A percentile compares a stretch with the other conserved stretches of the same genome.
Evolutionary conservation across 2,329 filamentous ascomycete genomes (phyloP).

Genomic region (Claviceps africana): DNA sequence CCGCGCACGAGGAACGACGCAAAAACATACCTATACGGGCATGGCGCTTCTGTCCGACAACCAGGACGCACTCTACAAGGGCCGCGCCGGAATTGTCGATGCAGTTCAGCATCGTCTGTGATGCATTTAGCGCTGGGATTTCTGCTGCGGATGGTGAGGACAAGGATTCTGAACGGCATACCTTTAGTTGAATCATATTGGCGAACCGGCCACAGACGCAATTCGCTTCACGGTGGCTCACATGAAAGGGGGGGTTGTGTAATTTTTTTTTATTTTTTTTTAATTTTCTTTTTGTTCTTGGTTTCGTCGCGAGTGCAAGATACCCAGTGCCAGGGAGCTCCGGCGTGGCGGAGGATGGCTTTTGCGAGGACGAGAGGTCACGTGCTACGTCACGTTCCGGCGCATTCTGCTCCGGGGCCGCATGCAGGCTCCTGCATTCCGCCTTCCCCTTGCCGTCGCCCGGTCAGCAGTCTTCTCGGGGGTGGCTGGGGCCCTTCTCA

Average conservation of each 20-base stretch:
- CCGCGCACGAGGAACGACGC: neutral
- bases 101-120: slow-evolving; percentile 90
- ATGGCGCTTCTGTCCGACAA: slow-evolving; percentile 77
- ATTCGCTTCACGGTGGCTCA: neutral
- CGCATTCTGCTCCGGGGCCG: neutral
- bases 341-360: neutral
- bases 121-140: slow-evolving; percentile 7
- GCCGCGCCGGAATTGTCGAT: slow-evolving; percentile 99
- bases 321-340: neutral
- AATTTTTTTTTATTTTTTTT: too few relatives aligned
- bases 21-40: slow-evolving; percentile 69
- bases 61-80: slow-evolving; percentile 88
- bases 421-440: neutral
- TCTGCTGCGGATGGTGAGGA: neutral
- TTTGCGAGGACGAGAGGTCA: slow-evolving; percentile 1
- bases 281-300: too few relatives aligned
- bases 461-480: slow-evolving; percentile 13
- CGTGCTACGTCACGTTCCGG: slow-evolving; percentile 3
- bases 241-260: neutral
- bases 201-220: slow-evolving; percentile 3
- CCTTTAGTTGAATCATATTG: slow-evolving; percentile 90
- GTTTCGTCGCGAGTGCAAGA: too few relatives aligned
- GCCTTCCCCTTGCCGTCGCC: slow-evolving; percentile 13
- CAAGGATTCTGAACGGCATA: slow-evolving; percentile 13
- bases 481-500: slow-evolving; percentile 9